phyloP scores from a whole-genome alignment of 306 rosid species.

The Ormosia emarginata region DNA sequence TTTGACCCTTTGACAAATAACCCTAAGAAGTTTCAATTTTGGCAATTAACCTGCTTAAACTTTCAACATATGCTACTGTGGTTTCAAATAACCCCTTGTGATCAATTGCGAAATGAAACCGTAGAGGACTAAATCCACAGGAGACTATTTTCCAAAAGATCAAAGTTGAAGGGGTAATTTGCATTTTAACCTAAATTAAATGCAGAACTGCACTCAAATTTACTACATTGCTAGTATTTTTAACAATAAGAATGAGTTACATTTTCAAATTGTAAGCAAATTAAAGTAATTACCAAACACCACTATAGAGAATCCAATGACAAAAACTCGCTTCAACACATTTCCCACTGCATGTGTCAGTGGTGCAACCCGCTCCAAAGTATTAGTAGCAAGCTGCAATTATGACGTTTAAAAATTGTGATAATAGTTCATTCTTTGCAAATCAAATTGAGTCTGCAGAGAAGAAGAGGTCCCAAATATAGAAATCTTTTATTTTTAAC shows the following conservation, averaged over 20 bases:
- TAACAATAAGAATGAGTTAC: not conserved
- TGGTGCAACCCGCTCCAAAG: conserved; percentile 76
- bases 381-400: conserved; percentile 71
- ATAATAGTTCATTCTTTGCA: not conserved
- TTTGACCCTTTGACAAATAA: not conserved
- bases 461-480: not conserved
- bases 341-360: conserved; percentile 82
- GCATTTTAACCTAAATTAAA: not conserved
- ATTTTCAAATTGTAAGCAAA: not conserved
- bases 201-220: not conserved
- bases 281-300: conserved; percentile 53
- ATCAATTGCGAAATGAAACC: not conserved
- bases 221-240: not conserved
- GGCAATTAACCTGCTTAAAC: not conserved
- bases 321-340: conserved; percentile 79
- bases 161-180: not conserved
- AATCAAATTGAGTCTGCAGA: not conserved
- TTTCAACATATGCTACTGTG: not conserved
- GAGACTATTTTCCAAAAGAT: not conserved
- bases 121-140: not conserved
- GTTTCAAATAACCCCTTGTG: not conserved
- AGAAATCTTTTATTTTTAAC: not conserved
- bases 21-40: not conserved
- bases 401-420: not conserved
- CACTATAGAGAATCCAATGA: conserved; percentile 75